Evolutionary conservation across 1,139 yeast species (phyloP), one percentile per base, ranked within the genome.

Genomic region (Yarrowia galli): DNA sequence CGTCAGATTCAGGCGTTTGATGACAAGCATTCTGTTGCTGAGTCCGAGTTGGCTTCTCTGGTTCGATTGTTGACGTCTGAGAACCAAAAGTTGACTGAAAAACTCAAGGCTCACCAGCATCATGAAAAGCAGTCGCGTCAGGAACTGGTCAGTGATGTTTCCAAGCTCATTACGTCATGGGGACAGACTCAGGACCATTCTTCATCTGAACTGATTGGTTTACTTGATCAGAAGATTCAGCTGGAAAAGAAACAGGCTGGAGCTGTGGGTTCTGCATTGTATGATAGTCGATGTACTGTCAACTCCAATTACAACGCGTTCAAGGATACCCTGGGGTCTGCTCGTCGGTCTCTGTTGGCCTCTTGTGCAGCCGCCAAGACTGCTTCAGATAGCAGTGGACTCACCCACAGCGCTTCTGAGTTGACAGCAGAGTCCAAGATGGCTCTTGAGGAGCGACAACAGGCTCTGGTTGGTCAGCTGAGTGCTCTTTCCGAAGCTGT

Each of bases 321-420:
- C 32, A 58, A 58, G 42, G 64, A 43, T n/a, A 13, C 64, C 16
- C 22, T 58, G 6, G 40, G 51, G 3, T 58, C 64, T 10, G 49
- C 64, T 18, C 20, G 36, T 10, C 25, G 64, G 32, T 43, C 64
- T 18, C 42, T 58, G 3, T 16, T 43, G 32, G 49, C 64, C 3
- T 43, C 64, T 15, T 58, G 48, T 28, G 40, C 51, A 2, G 64
- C 64, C 15, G 64, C 64, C 28, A 58, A 58, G 28, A 58, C 64
- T 18, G 64, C 64, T 20, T 42, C 64, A 1, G 64, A 58, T 12
- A 43, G 48, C 23, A 43, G 42, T 42, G 51, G 64, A 6, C 64
- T 58, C 15, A 9, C 20, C 20, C 40, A 28, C 42, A 43, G 64
- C 32, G 51, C 51, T 15, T 58, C 64, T 13, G 64, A 58, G 16